Evolutionary conservation across 129 eudicot species (phyloP), one percentile per base, ranked within the genome.

Genomic region (Mikania micrantha): DNA sequence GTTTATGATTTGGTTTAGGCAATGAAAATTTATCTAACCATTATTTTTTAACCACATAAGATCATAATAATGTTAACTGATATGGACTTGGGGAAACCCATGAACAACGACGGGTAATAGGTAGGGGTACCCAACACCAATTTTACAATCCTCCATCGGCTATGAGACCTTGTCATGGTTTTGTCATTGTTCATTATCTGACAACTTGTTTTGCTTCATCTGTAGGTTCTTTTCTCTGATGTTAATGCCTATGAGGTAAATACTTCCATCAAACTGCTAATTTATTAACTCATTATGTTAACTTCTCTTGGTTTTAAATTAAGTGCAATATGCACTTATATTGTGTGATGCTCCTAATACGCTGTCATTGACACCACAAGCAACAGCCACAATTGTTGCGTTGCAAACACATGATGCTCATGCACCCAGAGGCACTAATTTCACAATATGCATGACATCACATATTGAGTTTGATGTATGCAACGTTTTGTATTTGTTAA

Each of bases 151-250:
- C 15, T 7, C 17, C 8, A 34, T 36, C 12, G 24, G 16, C 19
- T 21, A 9, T 16, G 27, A 5, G 47, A 7, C 17, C 41, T 56
- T 63, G 24, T 45, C 9, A 21, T 42, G 22, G 17, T 28, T 44
- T 42, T 17, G 17, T 34, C 36, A 9, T 34, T 15, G 47, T 60
- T 58, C 28, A 28, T 57, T 49, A 47, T 64, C 44, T 48, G 38
- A 67, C 64, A 50, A 13, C 21, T 0, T 25, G 41, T 3, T 40
- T 34, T 69, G 28, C 48, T 57, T 66, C 45, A 19, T 69, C 54
- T 79, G 79, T 82, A 93, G 98, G 98, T 93, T 77, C 83, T 93
- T 48, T 93, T 93, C 88, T 93, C 98, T 0, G 96, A 88, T 67
- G 56, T 93, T 21, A 93, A 83, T 36, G 95, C 98, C 3, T 88